These are phyloP conservation scores for Saturnispora diversa DNA, from an alignment of 805 yeast genomes.

Conservation along the genomic window DNA sequence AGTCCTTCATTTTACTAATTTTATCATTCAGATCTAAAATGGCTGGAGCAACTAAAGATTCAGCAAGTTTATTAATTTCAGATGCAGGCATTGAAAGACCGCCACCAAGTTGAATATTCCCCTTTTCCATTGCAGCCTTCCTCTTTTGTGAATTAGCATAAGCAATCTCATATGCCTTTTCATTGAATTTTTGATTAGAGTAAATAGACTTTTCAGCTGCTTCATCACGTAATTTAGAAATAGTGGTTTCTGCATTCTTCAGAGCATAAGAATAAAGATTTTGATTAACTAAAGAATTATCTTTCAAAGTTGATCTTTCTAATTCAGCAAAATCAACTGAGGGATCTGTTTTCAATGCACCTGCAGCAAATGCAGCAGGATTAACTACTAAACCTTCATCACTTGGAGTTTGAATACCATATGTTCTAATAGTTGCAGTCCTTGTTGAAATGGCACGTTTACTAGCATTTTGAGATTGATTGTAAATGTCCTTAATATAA, in stretches of 20 bases:
- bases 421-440: conserved; percentile 18
- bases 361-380: conserved; percentile 43
- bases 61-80: conserved; percentile 76
- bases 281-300: conserved; percentile 33
- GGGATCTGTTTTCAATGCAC: conserved; percentile 34
- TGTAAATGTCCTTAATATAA: conserved; percentile 14
- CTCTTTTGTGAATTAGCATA: conserved; percentile 58
- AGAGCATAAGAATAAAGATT: conserved; percentile 45
- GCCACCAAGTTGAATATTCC: conserved; percentile 73
- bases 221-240: conserved; percentile 23
- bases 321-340: conserved; percentile 34
- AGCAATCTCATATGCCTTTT: conserved; percentile 70
- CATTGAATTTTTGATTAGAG: conserved; percentile 37
- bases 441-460: too few relatives aligned
- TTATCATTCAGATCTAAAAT: conserved; percentile 61
- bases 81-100: conserved; percentile 69
- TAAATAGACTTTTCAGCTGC: conserved; percentile 22
- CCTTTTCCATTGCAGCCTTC: conserved; percentile 35
- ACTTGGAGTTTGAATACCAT: conserved; percentile 37
- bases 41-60: conserved; percentile 74
- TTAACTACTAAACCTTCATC: conserved; percentile 27
- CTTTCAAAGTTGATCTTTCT: conserved; percentile 32
- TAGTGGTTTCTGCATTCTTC: conserved; percentile 36
- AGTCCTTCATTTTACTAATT: conserved; percentile 58
- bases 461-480: conserved; percentile 13